Percentiles rank a stretch among this genome's conserved stretches.
Evolutionary conservation across 2,329 filamentous ascomycete species (phyloP).

Genomic region (Hypoxylon rubiginosum): DNA sequence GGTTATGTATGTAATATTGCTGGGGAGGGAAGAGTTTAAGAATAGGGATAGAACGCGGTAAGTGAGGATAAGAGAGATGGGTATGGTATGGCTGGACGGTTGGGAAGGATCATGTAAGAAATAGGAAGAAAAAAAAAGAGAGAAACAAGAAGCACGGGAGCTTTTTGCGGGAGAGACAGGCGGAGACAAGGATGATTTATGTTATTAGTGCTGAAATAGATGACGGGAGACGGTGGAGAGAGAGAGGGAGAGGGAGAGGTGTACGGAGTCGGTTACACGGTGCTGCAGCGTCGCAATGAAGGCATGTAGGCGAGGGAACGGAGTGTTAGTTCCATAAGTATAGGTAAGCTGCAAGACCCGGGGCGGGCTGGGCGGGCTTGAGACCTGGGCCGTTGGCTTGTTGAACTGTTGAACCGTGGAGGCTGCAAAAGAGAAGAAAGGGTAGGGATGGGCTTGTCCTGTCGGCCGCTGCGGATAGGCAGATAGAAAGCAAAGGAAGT

Average conservation of each 20-base stretch:
- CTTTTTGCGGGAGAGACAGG: slow-evolving; percentile 44
- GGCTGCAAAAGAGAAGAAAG: no score
- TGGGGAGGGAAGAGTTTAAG: slow-evolving; percentile 43
- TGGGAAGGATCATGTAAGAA: slow-evolving; percentile 49
- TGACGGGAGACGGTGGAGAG: slow-evolving; percentile 33
- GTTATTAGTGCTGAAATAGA: slow-evolving; percentile 34
- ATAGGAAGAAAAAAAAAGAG: slow-evolving; percentile 41
- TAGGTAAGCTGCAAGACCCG: slow-evolving; percentile 27
- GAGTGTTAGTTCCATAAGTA: slow-evolving; percentile 23
- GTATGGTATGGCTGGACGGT: slow-evolving; percentile 45
- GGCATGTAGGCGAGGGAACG: slow-evolving; percentile 36
- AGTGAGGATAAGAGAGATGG: slow-evolving; percentile 43
- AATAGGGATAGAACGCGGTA: slow-evolving; percentile 49
- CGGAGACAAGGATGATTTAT: slow-evolving; percentile 47
- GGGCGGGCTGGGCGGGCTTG: slow-evolving; percentile 32
- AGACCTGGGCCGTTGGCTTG: slow-evolving; percentile 20
- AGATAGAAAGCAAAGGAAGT: slow-evolving; percentile 9
- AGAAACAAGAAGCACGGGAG: slow-evolving; percentile 17
- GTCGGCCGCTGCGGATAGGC: slow-evolving; percentile 7
- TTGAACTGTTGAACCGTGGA: slow-evolving; percentile 1
- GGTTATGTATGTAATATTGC: slow-evolving; percentile 39
- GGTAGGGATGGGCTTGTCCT: slow-evolving; percentile 10
- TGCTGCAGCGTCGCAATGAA: slow-evolving; percentile 32
- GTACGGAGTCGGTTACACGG: slow-evolving; percentile 36
- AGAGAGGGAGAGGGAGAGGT: background rate